Evolutionary conservation across 2,329 filamentous ascomycete genomes (phyloP).

Genomic region (Sclerotinia glacialis): DNA sequence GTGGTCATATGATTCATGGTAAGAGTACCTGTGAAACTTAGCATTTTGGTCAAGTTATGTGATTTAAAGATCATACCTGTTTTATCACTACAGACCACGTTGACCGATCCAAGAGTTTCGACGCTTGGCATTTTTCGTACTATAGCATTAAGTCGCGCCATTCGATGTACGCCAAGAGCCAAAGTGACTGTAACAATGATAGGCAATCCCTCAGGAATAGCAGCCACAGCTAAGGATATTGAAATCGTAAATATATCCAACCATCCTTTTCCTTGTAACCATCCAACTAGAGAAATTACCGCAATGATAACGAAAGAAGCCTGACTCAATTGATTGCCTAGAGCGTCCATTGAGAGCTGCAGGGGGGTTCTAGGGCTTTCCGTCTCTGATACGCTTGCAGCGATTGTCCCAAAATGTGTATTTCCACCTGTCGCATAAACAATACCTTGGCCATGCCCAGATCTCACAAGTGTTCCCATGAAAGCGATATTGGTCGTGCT

Average conservation of each 20-base stretch:
- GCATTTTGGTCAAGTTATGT: slow-evolving; percentile 18
- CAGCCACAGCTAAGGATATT: slow-evolving; percentile 91
- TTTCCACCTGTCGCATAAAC: slow-evolving; percentile 94
- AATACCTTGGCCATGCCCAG: slow-evolving; percentile 90
- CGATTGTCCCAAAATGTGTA: slow-evolving; percentile 96
- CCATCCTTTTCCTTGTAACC: slow-evolving; percentile 83
- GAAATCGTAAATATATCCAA: slow-evolving; percentile 97
- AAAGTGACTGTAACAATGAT: slow-evolving; percentile 98
- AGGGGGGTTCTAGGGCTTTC: slow-evolving; percentile 92
- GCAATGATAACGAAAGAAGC: slow-evolving; percentile 94
- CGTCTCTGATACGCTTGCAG: slow-evolving; percentile 88
- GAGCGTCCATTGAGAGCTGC: slow-evolving; percentile 94
- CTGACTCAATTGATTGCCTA: slow-evolving; percentile 93
- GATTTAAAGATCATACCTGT: slow-evolving; percentile 56
- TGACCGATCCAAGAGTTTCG: slow-evolving; percentile 96
- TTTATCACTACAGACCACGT: slow-evolving; percentile 99
- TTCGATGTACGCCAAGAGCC: slow-evolving; percentile 89
- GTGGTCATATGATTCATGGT: slow-evolving; percentile 99
- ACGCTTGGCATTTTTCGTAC: slow-evolving; percentile 95
- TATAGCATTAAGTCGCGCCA: slow-evolving; percentile 94
- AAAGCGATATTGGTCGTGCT: slow-evolving; percentile 90
- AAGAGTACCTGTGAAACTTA: slow-evolving; percentile 63
- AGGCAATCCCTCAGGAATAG: slow-evolving; percentile 91
- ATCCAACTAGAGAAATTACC: slow-evolving; percentile 85
- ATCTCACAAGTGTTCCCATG: slow-evolving; percentile 95